Base-by-base conservation (phyloP, 2,329 filamentous ascomycete genomes). In the Zarea fungicola region DNA sequence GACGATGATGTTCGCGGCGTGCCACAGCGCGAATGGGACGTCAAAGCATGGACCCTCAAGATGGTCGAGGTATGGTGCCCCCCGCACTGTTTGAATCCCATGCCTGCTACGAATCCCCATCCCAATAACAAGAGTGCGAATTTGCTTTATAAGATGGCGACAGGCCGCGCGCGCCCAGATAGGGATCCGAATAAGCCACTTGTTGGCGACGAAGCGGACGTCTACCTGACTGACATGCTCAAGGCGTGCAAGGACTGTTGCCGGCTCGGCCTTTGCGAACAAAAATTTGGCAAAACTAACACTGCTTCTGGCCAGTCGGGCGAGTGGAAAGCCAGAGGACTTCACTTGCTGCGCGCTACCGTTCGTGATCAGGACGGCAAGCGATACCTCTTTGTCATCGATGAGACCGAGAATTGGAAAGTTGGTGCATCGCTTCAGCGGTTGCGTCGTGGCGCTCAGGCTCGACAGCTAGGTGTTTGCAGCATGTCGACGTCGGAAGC, bases 11-110 rank as follows among this genome's bases (percentile, higher is more conserved):
- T 96, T 45, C 84, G 91, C 37, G 83, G 84, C 53, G 89, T 96
- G 14, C 84, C 89, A n/a, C 90, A 97, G 69, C 83, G 93, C 52
- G 93, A 99, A 70, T 99, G 93, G 93, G 93, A 99, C 65, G 83
- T 97, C 62, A 97, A 97, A 68, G 91, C 92, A 22, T 97, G 93
- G 93, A 96, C 90, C 36, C 80, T 99, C 69, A 96, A 95, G 71
- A 74, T 86, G 56, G 83, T 95, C 67, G 93, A 97, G 78, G 84
- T 93, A 73, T 89, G 85, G 81, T 90, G 85, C 64, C 81, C 83
- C 62, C 76, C 80, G 61, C 80, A 84, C 66, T 80, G 71, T 65
- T 71, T 79, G 64, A 72, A 71, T 62, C 64, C 65, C 58, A 55
- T 52, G 32, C 59, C 69, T 60, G 60, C 70, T 56, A 63, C 70